Conservation (phyloP, 2,329 filamentous ascomycete genomes). For the Dactylellina haptotyla region DNA sequence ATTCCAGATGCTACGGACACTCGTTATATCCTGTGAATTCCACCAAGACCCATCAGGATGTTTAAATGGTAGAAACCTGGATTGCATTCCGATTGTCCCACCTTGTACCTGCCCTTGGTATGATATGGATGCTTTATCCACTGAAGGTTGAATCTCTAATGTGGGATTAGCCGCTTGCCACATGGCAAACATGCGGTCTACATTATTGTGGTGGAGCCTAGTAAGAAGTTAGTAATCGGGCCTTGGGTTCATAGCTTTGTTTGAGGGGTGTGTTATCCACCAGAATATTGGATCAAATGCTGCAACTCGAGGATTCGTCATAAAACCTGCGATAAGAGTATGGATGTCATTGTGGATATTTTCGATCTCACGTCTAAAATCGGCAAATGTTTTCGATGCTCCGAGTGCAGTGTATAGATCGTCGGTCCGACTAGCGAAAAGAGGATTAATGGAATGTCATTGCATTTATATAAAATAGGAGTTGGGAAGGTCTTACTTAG, state of each 20-base stretch:
- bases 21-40: constrained; percentile 53
- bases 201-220: constrained; percentile 55
- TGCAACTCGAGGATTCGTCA: constrained; percentile 56
- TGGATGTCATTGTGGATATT: too few relatives aligned
- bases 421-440: neutral
- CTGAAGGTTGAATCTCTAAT: constrained; percentile 27
- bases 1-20: constrained; percentile 48
- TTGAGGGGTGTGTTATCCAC: constrained; percentile 32
- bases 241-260: neutral
- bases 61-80: constrained; percentile 56
- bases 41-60: constrained; percentile 45
- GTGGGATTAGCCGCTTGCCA: constrained; percentile 58
- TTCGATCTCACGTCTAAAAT: too few relatives aligned
- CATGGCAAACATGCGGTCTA: constrained; percentile 57
- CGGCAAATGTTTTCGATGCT: neutral
- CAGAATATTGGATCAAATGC: constrained; percentile 59
- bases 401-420: neutral
- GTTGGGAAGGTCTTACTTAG: too few relatives aligned
- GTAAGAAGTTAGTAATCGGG: neutral
- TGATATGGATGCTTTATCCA: constrained; percentile 47
- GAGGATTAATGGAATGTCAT: too few relatives aligned
- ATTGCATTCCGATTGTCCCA: constrained; percentile 41
- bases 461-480: too few relatives aligned
- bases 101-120: constrained; percentile 15
- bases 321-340: constrained; percentile 52